Conservation (phyloP, 176 grass and related monocot genomes). For the Oropetium thomaeum region DNA sequence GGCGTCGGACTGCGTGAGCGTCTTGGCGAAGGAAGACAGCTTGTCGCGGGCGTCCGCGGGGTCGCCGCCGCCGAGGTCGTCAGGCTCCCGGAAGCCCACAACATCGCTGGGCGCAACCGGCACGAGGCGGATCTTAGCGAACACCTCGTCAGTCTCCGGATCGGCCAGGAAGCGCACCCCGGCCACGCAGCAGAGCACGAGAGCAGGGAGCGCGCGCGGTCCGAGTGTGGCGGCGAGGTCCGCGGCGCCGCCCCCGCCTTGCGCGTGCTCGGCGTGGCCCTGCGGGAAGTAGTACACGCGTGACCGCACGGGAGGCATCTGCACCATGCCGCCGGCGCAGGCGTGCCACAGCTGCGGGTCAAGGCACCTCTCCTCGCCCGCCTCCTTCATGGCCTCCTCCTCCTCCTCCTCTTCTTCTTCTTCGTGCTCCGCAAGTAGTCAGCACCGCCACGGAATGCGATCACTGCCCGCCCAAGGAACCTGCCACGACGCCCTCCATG, state of each 20-base stretch:
- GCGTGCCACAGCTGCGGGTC: slow-evolving; percentile 93
- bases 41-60: slow-evolving; percentile 10
- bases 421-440: too few relatives aligned
- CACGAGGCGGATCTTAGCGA: slow-evolving; percentile 59
- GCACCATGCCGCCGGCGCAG: slow-evolving; percentile 86
- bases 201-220: slow-evolving; percentile 37
- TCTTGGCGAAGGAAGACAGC: slow-evolving; percentile 51
- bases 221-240: slow-evolving; percentile 29
- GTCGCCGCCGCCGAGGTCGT: slow-evolving; percentile 19
- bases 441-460: slow-evolving; percentile 23
- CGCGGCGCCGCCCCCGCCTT: slow-evolving; percentile 7
- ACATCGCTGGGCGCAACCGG: slow-evolving; percentile 36
- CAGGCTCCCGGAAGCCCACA: slow-evolving; percentile 15
- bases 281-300: slow-evolving; percentile 90
- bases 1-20: slow-evolving; percentile 63
- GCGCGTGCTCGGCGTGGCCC: slow-evolving; percentile 93
- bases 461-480: slow-evolving; percentile 27
- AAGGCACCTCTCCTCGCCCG: slow-evolving; percentile 44
- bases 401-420: neutral
- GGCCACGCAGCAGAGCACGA: slow-evolving; percentile 52
- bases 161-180: slow-evolving; percentile 70
- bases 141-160: slow-evolving; percentile 76
- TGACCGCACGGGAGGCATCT: slow-evolving; percentile 57
- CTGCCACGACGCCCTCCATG: slow-evolving; percentile 18
- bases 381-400: slow-evolving; percentile 23